A percentile compares a stretch with the other conserved stretches of the same genome.
Evolutionary conservation across 805 yeast species (phyloP).

Genomic region (Candida sithepensis): DNA sequence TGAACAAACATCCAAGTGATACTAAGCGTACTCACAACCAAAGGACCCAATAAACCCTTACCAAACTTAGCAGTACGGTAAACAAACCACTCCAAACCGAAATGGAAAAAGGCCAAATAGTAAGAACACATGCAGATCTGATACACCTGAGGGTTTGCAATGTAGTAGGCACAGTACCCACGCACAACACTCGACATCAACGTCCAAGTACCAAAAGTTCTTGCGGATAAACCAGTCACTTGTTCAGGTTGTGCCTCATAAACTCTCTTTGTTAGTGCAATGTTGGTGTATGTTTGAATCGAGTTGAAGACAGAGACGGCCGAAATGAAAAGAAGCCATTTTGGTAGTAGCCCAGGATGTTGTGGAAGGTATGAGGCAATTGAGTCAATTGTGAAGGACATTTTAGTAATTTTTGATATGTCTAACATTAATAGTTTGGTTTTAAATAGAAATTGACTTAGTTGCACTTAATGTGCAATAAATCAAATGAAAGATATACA

Average conservation of each 20-base stretch:
- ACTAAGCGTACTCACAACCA: constrained; percentile 72
- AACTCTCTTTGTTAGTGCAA: constrained; percentile 72
- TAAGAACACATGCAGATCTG: constrained; percentile 78
- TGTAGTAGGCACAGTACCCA: constrained; percentile 79
- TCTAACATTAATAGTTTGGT: no score
- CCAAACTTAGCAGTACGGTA: constrained; percentile 80
- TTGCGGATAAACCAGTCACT: constrained; percentile 68
- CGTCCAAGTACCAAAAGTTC: constrained; percentile 99
- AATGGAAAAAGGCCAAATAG: constrained; percentile 79
- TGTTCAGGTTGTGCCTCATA: constrained; percentile 62
- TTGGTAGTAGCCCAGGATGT: constrained; percentile 60
- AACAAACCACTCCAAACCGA: constrained; percentile 75
- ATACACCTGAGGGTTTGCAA: constrained; percentile 66
- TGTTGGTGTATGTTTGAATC: constrained; percentile 72
- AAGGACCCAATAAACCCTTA: constrained; percentile 86
- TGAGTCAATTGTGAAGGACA: constrained; percentile 19
- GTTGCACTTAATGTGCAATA: no score
- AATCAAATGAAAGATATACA: no score
- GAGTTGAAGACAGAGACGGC: constrained; percentile 92
- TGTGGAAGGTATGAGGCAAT: constrained; percentile 37
- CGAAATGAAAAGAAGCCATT: constrained; percentile 78
- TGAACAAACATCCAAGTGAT: constrained; percentile 78
- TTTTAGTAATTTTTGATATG: no score
- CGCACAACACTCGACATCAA: constrained; percentile 80
- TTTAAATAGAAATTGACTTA: neutral